Percentiles rank a stretch among this genome's conserved stretches.
phyloP scores from a whole-genome alignment of 2,329 filamentous ascomycete species.

The Pestalotiopsis sp. region DNA sequence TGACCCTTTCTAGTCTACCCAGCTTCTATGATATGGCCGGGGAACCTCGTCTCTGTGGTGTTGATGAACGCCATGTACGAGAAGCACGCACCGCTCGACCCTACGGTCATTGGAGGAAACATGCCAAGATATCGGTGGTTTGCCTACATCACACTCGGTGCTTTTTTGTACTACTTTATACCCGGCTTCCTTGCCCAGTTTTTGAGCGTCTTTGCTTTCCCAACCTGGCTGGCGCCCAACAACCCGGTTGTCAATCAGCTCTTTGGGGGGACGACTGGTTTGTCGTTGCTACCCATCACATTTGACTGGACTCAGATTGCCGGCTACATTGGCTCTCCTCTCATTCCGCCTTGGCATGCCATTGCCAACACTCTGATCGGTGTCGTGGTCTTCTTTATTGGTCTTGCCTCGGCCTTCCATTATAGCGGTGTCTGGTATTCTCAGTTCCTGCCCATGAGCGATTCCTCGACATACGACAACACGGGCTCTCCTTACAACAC shows the following conservation, averaged over 20 bases:
- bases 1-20: slow-evolving; percentile 49
- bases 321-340: slow-evolving; percentile 66
- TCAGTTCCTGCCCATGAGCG: slow-evolving; percentile 67
- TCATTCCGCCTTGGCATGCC: slow-evolving; percentile 72
- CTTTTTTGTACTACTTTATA: slow-evolving; percentile 69
- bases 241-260: slow-evolving; percentile 70
- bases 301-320: slow-evolving; percentile 77
- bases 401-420: slow-evolving; percentile 61
- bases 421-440: slow-evolving; percentile 67
- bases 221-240: slow-evolving; percentile 71
- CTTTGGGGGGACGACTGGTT: slow-evolving; percentile 67
- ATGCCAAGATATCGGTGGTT: slow-evolving; percentile 70
- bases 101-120: slow-evolving; percentile 57
- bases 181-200: slow-evolving; percentile 70
- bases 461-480: slow-evolving; percentile 72
- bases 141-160: slow-evolving; percentile 52
- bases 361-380: slow-evolving; percentile 73
- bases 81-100: slow-evolving; percentile 48
- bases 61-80: slow-evolving; percentile 76
- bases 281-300: slow-evolving; percentile 70
- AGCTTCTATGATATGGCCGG: slow-evolving; percentile 75
- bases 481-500: slow-evolving; percentile 66
- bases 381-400: slow-evolving; percentile 63
- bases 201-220: slow-evolving; percentile 69
- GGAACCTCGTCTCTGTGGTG: slow-evolving; percentile 64